phyloP scores from a whole-genome alignment of 768 basidiomycete species.

The Tubosaeta sp. region DNA sequence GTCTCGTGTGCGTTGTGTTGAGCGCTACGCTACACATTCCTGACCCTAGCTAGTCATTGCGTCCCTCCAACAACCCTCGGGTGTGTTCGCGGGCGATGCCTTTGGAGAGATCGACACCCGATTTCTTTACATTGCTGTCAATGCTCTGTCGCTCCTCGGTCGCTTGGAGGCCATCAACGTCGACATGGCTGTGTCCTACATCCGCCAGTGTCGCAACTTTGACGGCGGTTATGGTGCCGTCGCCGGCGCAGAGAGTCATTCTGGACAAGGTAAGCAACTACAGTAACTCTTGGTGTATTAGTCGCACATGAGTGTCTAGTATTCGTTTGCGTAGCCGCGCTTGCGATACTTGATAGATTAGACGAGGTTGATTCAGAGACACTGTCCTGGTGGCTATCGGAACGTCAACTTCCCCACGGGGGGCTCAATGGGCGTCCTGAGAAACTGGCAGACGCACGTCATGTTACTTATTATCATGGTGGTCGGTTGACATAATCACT shows the following conservation, averaged over 20 bases:
- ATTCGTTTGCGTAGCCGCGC: slow-evolving; percentile 82
- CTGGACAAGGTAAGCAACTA: slow-evolving; percentile 66
- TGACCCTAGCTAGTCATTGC: slow-evolving; percentile 58
- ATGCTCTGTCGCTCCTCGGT: slow-evolving; percentile 77
- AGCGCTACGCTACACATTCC: neutral
- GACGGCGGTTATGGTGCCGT: slow-evolving; percentile 90
- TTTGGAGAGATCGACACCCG: slow-evolving; percentile 95
- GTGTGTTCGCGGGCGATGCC: slow-evolving; percentile 83
- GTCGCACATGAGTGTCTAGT: slow-evolving; percentile 44
- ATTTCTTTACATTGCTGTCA: slow-evolving; percentile 85
- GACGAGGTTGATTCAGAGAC: slow-evolving; percentile 78
- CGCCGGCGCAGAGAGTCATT: slow-evolving; percentile 89
- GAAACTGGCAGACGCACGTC: slow-evolving; percentile 89
- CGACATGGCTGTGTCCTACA: slow-evolving; percentile 66
- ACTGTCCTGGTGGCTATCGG: slow-evolving; percentile 89
- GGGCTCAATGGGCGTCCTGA: slow-evolving; percentile 97
- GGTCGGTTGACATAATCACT: neutral
- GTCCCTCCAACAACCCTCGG: slow-evolving; percentile 79
- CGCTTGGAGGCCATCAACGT: slow-evolving; percentile 63
- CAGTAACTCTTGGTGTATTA: neutral
- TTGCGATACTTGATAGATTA: slow-evolving; percentile 82
- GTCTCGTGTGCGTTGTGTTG: slow-evolving; percentile 55
- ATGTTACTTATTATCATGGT: neutral
- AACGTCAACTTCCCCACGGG: slow-evolving; percentile 88
- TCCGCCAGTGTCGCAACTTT: slow-evolving; percentile 81